These are phyloP conservation scores for Kuraishia cidri DNA, from an alignment of 805 yeast species.

Conservation along the genomic window DNA sequence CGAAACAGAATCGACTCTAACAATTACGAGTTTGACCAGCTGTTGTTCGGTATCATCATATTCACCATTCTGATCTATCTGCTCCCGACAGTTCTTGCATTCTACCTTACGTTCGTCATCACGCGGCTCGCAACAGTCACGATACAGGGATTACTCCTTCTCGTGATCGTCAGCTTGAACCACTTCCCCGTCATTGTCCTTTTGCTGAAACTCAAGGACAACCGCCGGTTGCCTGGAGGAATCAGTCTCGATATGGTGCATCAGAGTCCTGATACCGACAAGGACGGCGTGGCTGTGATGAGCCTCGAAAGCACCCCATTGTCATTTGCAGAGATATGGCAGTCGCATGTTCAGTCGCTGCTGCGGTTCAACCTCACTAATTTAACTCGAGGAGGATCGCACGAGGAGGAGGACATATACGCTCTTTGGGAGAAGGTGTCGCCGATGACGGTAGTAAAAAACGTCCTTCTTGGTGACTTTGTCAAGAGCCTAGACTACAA, in stretches of 20 bases:
- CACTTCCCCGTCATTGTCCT: slow-evolving; percentile 84
- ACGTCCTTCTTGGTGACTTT: background rate
- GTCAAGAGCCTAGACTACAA: background rate
- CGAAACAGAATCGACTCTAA: slow-evolving; percentile 82
- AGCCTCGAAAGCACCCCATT: slow-evolving; percentile 16
- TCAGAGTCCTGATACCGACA: slow-evolving; percentile 5
- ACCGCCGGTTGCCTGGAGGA: slow-evolving; percentile 53
- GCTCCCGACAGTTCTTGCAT: slow-evolving; percentile 81
- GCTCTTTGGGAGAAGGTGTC: background rate
- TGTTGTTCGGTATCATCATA: slow-evolving; percentile 79
- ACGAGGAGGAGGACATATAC: background rate
- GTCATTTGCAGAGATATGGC: slow-evolving; percentile 13
- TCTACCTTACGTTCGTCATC: slow-evolving; percentile 65
- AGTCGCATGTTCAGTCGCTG: slow-evolving; percentile 18
- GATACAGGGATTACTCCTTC: slow-evolving; percentile 44
- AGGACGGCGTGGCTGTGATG: slow-evolving; percentile 7
- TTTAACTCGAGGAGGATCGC: background rate
- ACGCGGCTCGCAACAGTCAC: slow-evolving; percentile 44
- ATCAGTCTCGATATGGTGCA: slow-evolving; percentile 19
- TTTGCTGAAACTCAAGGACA: slow-evolving; percentile 71
- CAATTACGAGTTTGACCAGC: slow-evolving; percentile 78
- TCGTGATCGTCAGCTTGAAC: slow-evolving; percentile 55
- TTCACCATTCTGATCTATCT: slow-evolving; percentile 74
- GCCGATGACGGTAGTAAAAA: background rate
- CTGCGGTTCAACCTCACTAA: slow-evolving; percentile 17